These are phyloP conservation scores for Lichtheimia corymbifera DNA, from an alignment of 371 early-diverging fungal genomes.

Conservation along the genomic window DNA sequence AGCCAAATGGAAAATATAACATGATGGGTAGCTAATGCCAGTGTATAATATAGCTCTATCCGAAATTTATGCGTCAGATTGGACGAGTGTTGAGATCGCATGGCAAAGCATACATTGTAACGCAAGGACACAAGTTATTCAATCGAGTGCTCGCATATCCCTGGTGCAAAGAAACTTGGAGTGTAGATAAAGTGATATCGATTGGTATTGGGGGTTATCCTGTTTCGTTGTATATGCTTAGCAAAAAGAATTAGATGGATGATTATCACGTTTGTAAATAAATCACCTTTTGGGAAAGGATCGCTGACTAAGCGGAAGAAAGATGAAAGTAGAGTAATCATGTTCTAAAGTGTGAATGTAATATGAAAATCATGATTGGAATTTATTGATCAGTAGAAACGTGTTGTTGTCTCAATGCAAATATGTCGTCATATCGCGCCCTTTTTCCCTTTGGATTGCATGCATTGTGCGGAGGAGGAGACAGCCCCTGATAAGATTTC, in stretches of 20 bases:
- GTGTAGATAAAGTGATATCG: constrained; percentile 21
- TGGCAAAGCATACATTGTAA: constrained; percentile 46
- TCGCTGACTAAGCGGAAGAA: no score
- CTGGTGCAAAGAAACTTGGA: constrained; percentile 37
- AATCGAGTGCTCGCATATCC: constrained; percentile 35
- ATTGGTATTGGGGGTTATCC: constrained; percentile 45
- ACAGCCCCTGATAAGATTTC: no score
- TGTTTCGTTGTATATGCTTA: constrained; percentile 37
- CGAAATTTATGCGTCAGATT: constrained; percentile 43
- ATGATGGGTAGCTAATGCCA: no score
- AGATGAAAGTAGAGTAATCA: no score
- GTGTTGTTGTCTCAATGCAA: no score
- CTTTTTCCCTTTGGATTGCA: no score
- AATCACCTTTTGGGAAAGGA: no score
- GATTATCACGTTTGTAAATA: neutral
- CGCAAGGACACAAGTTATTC: constrained; percentile 46
- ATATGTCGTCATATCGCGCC: no score
- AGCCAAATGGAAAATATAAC: neutral
- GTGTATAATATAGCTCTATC: constrained; percentile 32
- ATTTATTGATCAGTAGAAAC: no score
- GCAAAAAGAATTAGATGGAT: constrained; percentile 1
- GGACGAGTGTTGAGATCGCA: constrained; percentile 22
- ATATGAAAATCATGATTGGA: no score
- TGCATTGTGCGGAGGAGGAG: no score
- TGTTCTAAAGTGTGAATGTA: no score